Evolutionary conservation across 805 yeast species (phyloP), one percentile per base, ranked within the genome.

Genomic region (Metschnikowia continentalis): DNA sequence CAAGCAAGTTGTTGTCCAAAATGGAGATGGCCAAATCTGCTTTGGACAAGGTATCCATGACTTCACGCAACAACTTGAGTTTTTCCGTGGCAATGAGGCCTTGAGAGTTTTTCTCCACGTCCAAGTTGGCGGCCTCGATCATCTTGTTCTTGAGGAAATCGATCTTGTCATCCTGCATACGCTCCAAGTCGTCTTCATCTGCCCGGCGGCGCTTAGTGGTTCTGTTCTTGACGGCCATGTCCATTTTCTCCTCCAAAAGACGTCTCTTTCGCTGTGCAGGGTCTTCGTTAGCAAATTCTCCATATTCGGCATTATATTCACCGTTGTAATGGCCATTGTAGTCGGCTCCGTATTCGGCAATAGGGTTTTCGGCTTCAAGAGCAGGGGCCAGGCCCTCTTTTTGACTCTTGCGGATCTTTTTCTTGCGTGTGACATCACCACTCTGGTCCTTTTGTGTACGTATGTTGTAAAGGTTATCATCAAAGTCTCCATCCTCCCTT

Each of bases 151-250:
- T 88, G 58, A 94, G 76, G 54, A 79, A 78, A 48, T 89, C 83
- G 56, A 94, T 88, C 53, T 81, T 80, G 64, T 91, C 97, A 75
- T 94, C 99, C 66, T 91, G 95, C 85, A 89, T 86, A 62, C 90
- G 85, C 66, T 95, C 98, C 57, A 94, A 72, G 70, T 94, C 99
- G 63, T 90, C 96, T 60, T 94, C 98, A 61, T 88, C 92, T 45
- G 86, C 82, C 61, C 79, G 81, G 60, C 86, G 82, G 52, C 85
- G 77, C 55, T 79, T 78, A 17, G 79, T 77, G 19, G 85, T 79
- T 46, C 74, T 77, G 54, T 76, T 74, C 66, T 88, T 88, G 54
- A 92, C 69, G 1, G 96, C 85, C 39, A 83, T 81, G 56, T 86
- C 94, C 72, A 94, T 79, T 59, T 78, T 81, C 52, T 83, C 92